These are phyloP conservation scores for Solanum pennellii DNA, from an alignment of 257 asterid genomes.

Conservation along the genomic window DNA sequence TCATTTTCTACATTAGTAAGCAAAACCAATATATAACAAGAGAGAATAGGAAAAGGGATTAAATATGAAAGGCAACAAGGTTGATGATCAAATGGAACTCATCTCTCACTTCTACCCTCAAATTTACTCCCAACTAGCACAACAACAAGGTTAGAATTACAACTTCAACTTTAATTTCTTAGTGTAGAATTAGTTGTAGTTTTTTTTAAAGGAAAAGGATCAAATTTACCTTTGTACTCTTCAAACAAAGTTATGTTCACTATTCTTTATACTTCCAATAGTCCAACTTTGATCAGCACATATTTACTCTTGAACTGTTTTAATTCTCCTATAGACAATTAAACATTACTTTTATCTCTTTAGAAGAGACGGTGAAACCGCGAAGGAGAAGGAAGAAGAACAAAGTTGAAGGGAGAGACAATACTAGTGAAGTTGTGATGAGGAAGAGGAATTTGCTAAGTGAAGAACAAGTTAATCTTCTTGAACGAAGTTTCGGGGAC, in stretches of 20 bases:
- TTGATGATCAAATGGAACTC: slow-evolving; percentile 40
- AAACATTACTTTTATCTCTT: neutral
- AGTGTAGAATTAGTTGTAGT: neutral
- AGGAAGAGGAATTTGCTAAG: slow-evolving; percentile 7
- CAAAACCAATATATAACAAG: neutral
- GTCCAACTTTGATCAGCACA: neutral
- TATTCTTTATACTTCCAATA: neutral
- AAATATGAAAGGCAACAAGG: neutral
- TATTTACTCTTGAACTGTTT: too few species aligned
- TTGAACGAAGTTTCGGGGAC: slow-evolving; percentile 27
- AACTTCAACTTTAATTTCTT: neutral
- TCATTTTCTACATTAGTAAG: neutral
- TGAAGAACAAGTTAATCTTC: slow-evolving; percentile 8
- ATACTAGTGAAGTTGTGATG: neutral
- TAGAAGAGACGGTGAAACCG: slow-evolving; percentile 12
- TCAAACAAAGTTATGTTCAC: neutral
- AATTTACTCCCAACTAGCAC: slow-evolving; percentile 13
- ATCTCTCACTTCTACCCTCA: slow-evolving; percentile 41
- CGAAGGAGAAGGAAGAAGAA: slow-evolving; percentile 18
- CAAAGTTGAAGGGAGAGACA: slow-evolving; percentile 8
- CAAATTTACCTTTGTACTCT: neutral
- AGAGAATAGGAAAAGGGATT: neutral
- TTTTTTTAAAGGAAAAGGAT: too few species aligned
- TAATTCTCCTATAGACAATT: neutral
- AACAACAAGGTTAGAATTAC: slow-evolving; percentile 21